These are phyloP conservation scores for Casaregolazyma suthepensis DNA, from an alignment of 1,139 yeast genomes.

Conservation along the genomic window DNA sequence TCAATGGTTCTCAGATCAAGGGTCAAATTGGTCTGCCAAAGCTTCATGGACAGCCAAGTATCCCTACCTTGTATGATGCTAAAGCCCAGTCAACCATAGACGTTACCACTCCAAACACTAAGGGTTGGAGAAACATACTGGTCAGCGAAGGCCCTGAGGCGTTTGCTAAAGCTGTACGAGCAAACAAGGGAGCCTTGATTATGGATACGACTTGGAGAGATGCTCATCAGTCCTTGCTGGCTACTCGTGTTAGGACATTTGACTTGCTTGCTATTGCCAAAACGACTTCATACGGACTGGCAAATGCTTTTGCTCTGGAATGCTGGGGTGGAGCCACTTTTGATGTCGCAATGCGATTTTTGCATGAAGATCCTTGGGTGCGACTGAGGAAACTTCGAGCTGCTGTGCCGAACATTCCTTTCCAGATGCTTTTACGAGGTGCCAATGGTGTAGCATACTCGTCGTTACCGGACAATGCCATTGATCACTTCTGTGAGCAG, in stretches of 20 bases:
- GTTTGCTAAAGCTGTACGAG: slow-evolving; percentile 82
- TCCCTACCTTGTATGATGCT: slow-evolving; percentile 66
- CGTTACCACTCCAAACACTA: slow-evolving; percentile 48
- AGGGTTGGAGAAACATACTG: slow-evolving; percentile 90
- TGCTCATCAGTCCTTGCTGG: slow-evolving; percentile 97
- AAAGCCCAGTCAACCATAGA: slow-evolving; percentile 53
- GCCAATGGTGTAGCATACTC: slow-evolving; percentile 99
- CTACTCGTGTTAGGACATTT: slow-evolving; percentile 93
- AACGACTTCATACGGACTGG: slow-evolving; percentile 82
- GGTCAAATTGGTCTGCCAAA: slow-evolving; percentile 95
- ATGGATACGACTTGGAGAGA: slow-evolving; percentile 99
- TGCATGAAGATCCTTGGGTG: slow-evolving; percentile 98
- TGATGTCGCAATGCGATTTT: slow-evolving; percentile 96
- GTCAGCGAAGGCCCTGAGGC: slow-evolving; percentile 80
- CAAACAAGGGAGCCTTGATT: slow-evolving; percentile 76
- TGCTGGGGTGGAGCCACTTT: slow-evolving; percentile 99
- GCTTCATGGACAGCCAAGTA: slow-evolving; percentile 62
- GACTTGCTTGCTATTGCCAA: slow-evolving; percentile 90
- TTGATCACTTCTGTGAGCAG: slow-evolving; percentile 90
- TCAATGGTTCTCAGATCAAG: slow-evolving; percentile 89
- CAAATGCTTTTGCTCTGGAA: slow-evolving; percentile 91
- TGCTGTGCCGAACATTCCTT: slow-evolving; percentile 95
- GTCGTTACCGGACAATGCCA: slow-evolving; percentile 95
- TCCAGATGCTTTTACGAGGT: slow-evolving; percentile 98
- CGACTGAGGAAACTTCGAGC: slow-evolving; percentile 82